phyloP scores from a whole-genome alignment of 1,284 basidiomycete species.

The Butyriboletus appendiculatus region DNA sequence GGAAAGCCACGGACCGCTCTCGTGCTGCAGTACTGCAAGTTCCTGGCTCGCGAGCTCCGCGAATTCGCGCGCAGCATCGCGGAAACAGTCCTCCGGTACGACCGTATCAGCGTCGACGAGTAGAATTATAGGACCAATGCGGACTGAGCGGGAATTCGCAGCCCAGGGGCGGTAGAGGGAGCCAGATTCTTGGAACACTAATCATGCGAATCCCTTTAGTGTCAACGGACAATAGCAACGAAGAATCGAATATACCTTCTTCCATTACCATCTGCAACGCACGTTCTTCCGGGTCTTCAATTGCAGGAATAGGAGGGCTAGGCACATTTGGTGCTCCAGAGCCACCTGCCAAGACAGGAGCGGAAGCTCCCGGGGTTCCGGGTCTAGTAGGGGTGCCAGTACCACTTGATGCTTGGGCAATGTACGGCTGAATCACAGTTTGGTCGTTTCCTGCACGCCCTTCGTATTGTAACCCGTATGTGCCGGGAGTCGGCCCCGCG shows the following conservation, averaged over 20 bases:
- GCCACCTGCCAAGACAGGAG: conserved; percentile 5
- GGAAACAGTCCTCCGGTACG: conserved; percentile 83
- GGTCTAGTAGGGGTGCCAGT: conserved; percentile 25
- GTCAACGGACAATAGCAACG: neutral
- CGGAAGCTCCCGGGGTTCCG: conserved; percentile 26
- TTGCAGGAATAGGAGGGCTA: conserved; percentile 39
- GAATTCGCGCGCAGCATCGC: conserved; percentile 83
- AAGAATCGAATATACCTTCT: conserved; percentile 42
- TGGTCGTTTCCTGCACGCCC: conserved; percentile 32
- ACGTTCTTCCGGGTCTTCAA: conserved; percentile 60
- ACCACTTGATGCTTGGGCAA: conserved; percentile 15
- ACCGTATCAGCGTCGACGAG: conserved; percentile 85
- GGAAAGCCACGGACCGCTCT: conserved; percentile 51
- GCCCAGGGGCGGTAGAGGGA: conserved; percentile 64
- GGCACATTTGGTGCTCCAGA: conserved; percentile 13
- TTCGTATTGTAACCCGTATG: conserved; percentile 33
- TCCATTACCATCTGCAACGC: conserved; percentile 69
- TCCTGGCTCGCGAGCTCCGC: conserved; percentile 59
- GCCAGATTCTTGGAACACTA: conserved; percentile 55
- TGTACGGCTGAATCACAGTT: conserved; percentile 17
- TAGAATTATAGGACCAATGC: conserved; percentile 65
- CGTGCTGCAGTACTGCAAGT: conserved; percentile 83
- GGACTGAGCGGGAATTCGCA: conserved; percentile 55
- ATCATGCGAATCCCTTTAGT: conserved; percentile 5
- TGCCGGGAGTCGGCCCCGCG: conserved; percentile 25